Evolutionary conservation across 495 filamentous ascomycete genomes (phyloP).

Genomic region (Schizothecium vesticola): DNA sequence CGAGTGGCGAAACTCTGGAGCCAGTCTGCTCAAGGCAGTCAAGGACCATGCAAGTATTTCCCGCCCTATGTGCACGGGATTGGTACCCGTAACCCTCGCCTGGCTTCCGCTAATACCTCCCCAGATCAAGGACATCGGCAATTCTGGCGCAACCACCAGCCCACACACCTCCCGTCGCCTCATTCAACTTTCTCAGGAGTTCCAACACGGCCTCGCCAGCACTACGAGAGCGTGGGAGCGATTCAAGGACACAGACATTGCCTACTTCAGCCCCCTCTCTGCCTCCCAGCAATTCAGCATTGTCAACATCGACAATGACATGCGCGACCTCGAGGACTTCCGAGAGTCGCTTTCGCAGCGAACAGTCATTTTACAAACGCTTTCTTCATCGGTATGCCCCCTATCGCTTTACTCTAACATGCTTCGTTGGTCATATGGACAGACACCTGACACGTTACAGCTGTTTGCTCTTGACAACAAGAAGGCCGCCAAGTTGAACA

Average conservation of each 20-base stretch:
- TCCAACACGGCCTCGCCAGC: background rate
- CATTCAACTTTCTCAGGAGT: conserved; percentile 10
- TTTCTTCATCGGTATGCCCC: background rate
- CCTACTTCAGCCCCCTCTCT: conserved; percentile 13
- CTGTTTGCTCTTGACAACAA: background rate
- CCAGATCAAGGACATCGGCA: background rate
- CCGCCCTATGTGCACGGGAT: too few relatives aligned
- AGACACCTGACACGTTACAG: background rate
- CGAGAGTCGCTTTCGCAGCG: background rate
- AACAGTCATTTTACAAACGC: background rate
- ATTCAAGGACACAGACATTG: conserved; percentile 12
- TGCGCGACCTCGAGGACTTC: conserved; percentile 6
- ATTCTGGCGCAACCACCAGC: background rate
- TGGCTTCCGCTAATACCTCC: background rate
- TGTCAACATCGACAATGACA: conserved; percentile 11
- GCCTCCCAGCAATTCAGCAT: background rate
- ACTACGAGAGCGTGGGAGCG: conserved; percentile 12
- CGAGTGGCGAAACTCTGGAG: conserved; percentile 14
- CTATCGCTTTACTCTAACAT: background rate
- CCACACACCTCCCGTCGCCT: background rate
- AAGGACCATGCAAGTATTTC: background rate
- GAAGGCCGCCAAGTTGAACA: background rate
- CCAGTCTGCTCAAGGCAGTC: conserved; percentile 6
- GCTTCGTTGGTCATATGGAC: background rate
- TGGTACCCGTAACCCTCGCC: background rate